phyloP scores from a whole-genome alignment of 129 eudicot genomes.

The Tanacetum coccineum region DNA sequence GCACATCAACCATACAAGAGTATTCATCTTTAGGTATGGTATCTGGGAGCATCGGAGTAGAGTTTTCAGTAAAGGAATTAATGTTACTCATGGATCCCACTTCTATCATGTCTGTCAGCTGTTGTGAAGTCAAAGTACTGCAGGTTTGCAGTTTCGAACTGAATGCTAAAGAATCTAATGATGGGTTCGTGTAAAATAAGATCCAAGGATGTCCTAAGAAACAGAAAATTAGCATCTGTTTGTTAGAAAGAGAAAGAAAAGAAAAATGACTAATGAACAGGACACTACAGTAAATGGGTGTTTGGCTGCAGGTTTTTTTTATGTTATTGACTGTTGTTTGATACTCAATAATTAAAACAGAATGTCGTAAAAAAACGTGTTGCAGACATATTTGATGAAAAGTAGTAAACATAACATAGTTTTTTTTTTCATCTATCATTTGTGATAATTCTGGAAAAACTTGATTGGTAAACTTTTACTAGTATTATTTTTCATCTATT shows the following conservation, averaged over 20 bases:
- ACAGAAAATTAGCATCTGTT: background rate
- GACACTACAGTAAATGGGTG: background rate
- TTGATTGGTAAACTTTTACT: too few species aligned
- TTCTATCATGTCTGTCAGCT: constrained; percentile 22
- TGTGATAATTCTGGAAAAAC: too few species aligned
- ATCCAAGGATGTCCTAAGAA: constrained; percentile 54
- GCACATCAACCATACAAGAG: constrained; percentile 44
- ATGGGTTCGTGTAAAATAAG: constrained; percentile 35
- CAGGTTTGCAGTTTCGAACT: constrained; percentile 10
- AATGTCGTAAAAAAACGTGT: too few species aligned
- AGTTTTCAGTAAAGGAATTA: constrained; percentile 22
- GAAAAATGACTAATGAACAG: background rate
- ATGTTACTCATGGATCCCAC: constrained; percentile 24
- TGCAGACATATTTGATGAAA: too few species aligned
- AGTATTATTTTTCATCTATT: too few species aligned
- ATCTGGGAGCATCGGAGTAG: constrained; percentile 14
- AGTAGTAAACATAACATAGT: too few species aligned
- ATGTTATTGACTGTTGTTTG: background rate
- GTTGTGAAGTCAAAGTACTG: constrained; percentile 28
- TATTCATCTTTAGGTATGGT: constrained; percentile 25
- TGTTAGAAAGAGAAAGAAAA: constrained; percentile 12
- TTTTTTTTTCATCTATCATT: too few species aligned
- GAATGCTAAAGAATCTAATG: constrained; percentile 29
- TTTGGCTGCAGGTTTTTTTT: background rate
- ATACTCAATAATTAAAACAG: too few species aligned